Percentiles rank a stretch among this genome's conserved stretches.
Conservation (phyloP, 2,329 filamentous ascomycete genomes). For the Piedraia hortae region DNA sequence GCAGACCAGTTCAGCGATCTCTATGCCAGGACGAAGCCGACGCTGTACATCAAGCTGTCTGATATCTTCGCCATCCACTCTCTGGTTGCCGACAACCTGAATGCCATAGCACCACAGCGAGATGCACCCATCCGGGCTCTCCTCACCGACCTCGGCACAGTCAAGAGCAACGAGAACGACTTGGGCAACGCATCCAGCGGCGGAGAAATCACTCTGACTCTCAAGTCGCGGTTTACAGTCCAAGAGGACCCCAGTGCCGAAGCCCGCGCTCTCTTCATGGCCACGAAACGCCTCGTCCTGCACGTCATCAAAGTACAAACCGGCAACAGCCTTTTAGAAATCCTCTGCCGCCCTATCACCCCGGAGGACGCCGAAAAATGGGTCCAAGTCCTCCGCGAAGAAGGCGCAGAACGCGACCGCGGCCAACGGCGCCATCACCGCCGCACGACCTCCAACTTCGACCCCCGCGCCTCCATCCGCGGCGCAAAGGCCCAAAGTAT, state of each 20-base stretch:
- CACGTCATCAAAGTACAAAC: constrained; percentile 96
- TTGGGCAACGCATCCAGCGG: constrained; percentile 10
- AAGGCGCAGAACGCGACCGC: constrained; percentile 25
- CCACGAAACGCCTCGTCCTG: constrained; percentile 86
- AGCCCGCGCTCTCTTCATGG: constrained; percentile 82
- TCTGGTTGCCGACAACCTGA: constrained; percentile 53
- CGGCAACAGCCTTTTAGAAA: constrained; percentile 75
- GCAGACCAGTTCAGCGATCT: constrained; percentile 98
- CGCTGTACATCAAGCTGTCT: constrained; percentile 95
- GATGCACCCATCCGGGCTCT: constrained; percentile 82
- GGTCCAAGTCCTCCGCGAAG: constrained; percentile 54
- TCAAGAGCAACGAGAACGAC: constrained; percentile 87
- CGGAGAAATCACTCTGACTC: constrained; percentile 12
- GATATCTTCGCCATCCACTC: constrained; percentile 94
- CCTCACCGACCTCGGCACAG: constrained; percentile 76
- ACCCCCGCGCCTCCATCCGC: constrained; percentile 9
- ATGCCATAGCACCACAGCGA: constrained; percentile 45
- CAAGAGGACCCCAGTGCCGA: constrained; percentile 61
- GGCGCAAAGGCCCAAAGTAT: constrained; percentile 11
- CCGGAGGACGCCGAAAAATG: constrained; percentile 76
- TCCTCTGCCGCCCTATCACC: constrained; percentile 69
- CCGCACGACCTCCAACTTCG: constrained; percentile 8
- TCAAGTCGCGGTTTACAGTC: constrained; percentile 12
- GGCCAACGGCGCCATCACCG: constrained; percentile 3
- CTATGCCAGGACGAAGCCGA: constrained; percentile 86